Conservation (phyloP, 495 filamentous ascomycete species). For the Penicillium argentinense region DNA sequence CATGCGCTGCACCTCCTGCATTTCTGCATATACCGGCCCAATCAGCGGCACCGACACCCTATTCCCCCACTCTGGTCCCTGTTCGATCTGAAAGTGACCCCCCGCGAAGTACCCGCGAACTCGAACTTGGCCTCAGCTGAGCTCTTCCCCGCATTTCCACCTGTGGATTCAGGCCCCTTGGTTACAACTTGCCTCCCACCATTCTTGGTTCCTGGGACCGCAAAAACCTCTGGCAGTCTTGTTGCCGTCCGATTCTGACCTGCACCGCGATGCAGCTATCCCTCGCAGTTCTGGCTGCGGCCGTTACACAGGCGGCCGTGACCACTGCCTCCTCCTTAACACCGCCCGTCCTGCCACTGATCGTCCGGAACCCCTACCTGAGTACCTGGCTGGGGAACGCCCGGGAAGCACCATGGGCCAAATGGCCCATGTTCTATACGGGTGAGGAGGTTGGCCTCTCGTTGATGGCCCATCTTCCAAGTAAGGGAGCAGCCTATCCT, state of each 20-base stretch:
- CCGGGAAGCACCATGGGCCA: constrained; percentile 79
- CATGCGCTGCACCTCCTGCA: too few relatives aligned
- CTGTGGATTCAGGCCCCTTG: too few relatives aligned
- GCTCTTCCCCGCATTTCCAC: constrained; percentile 32
- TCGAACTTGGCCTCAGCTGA: too few relatives aligned
- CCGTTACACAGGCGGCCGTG: constrained; percentile 36
- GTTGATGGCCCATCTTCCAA: constrained; percentile 73
- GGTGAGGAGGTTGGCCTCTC: constrained; percentile 82
- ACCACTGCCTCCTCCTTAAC: constrained; percentile 52
- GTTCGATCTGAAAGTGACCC: too few relatives aligned
- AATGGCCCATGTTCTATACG: constrained; percentile 96
- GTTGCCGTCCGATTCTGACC: not conserved
- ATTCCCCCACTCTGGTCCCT: too few relatives aligned
- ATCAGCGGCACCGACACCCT: too few relatives aligned
- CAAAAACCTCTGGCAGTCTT: too few relatives aligned
- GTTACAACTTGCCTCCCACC: constrained; percentile 10
- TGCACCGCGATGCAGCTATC: constrained; percentile 35
- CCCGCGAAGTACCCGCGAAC: too few relatives aligned
- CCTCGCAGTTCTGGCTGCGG: constrained; percentile 33
- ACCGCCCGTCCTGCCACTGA: constrained; percentile 82
- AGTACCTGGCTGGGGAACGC: constrained; percentile 84
- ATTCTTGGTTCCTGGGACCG: constrained; percentile 2
- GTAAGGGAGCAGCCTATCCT: constrained; percentile 73
- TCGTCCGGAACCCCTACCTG: constrained; percentile 89
- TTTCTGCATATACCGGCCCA: too few relatives aligned